Base-by-base conservation (phyloP, 129 eudicot species). In the Kitagawia praeruptora region DNA sequence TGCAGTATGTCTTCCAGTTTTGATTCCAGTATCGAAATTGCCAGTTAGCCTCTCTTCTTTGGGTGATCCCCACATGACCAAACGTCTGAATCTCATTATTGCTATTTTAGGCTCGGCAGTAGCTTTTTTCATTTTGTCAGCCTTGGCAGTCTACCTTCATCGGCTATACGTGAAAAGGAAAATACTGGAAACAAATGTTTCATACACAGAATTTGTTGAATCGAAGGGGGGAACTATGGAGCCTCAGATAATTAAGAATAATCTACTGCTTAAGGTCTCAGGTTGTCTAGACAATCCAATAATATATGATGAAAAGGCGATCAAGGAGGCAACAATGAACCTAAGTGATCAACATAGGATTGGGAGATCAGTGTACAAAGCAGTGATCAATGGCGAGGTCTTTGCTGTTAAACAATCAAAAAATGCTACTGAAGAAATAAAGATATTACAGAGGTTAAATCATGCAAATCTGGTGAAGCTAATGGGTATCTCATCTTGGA, bases 401-500 rank as follows among this genome's bases (percentile, higher is more conserved):
- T 46, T 87, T 71, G 98, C 93, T 4, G 90, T 92, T 51, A 90
- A 92, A 87, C 90, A 84, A 82, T 80, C 81, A 38, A 75, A 86
- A 81, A 86, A 92, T 39, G 93, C 86, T 75, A 27, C 77, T 2
- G 77, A 74, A 19, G 77, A 46, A 80, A 81, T 92, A 75, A 89
- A 86, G 77, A 87, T 90, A 80, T 56, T 90, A 76, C 98, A 90
- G 83, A 90, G 89, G 74, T 87, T 92, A 71, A 90, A 90, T 80
- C 98, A 90, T 73, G 91, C 86, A 23, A 92, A 87, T 86, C 75
- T 92, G 58, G 96, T 90, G 78, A 90, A 92, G 82, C 70, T 92
- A 58, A 82, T 89, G 90, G 97, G 90, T n/a, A 81, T 92, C 45
- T 88, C 95, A 25, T 79, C 83, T 23, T 85, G 84, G 70, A 79